phyloP scores from a whole-genome alignment of 2,329 filamentous ascomycete species.

The Trichophyton mentagrophytes region DNA sequence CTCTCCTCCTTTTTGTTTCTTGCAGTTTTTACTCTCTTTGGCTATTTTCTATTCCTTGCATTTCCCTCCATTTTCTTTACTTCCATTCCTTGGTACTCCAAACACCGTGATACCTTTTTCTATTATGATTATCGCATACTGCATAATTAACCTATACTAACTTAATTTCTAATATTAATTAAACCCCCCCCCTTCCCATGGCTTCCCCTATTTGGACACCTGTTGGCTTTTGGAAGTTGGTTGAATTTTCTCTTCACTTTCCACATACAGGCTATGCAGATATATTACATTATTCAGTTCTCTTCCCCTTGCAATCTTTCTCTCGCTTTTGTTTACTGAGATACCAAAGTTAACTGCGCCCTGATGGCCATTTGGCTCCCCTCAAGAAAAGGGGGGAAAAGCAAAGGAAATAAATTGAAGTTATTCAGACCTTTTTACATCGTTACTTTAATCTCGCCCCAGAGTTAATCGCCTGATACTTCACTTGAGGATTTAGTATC shows the following conservation, averaged over 20 bases:
- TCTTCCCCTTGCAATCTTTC: not conserved
- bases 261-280: not conserved
- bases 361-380: not conserved
- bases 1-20: not conserved
- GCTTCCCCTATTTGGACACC: not conserved
- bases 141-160: not conserved
- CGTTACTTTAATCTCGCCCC: no score
- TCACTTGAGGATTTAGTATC: not conserved
- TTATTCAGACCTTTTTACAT: no score
- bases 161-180: conserved; percentile 5
- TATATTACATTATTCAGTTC: not conserved
- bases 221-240: not conserved
- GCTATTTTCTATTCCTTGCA: not conserved
- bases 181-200: not conserved
- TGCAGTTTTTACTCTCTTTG: not conserved
- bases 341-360: not conserved
- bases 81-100: not conserved
- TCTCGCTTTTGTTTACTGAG: not conserved
- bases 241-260: not conserved
- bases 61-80: not conserved
- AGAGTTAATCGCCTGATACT: not conserved
- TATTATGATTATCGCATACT: not conserved
- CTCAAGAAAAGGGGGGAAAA: not conserved
- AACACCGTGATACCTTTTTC: not conserved
- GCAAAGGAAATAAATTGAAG: not conserved